These are phyloP conservation scores for Plasmodium fragile DNA, from an alignment of 169 alveolate species.

Conservation along the genomic window DNA sequence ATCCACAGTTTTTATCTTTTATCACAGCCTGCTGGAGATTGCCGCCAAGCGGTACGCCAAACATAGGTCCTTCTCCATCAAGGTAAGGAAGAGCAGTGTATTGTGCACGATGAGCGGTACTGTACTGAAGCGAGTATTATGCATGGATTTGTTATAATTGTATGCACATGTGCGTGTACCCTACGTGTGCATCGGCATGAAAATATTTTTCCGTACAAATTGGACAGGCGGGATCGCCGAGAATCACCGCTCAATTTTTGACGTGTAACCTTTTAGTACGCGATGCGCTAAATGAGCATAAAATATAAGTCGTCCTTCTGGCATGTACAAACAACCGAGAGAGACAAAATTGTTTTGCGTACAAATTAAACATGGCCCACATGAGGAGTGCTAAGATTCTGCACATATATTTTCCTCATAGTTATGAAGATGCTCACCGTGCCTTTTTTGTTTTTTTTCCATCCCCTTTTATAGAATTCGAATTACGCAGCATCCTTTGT, in stretches of 20 bases:
- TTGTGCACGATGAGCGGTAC: not conserved
- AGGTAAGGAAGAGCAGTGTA: conserved; percentile 1
- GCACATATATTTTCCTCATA: not conserved
- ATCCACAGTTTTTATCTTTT: conserved; percentile 9
- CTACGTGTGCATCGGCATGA: not conserved
- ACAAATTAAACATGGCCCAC: not conserved
- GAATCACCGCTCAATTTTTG: not conserved
- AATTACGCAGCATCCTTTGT: conserved; percentile 12
- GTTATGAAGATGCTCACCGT: not conserved
- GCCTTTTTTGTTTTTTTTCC: not conserved
- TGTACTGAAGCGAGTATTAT: not conserved
- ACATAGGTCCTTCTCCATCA: conserved; percentile 23
- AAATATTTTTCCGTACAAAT: not conserved
- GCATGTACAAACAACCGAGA: not conserved
- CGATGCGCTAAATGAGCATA: not conserved
- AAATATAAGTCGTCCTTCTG: not conserved
- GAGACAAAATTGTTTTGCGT: not conserved
- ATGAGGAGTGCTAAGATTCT: not conserved
- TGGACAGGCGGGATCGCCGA: not conserved
- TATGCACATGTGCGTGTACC: not conserved
- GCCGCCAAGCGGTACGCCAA: conserved; percentile 52
- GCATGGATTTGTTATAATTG: not conserved
- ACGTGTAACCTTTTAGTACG: not conserved
- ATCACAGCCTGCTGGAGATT: conserved; percentile 29
- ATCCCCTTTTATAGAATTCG: not conserved